Base-by-base conservation (phyloP, 2,329 filamentous ascomycete species). In the Tolypocladium tundrense region DNA sequence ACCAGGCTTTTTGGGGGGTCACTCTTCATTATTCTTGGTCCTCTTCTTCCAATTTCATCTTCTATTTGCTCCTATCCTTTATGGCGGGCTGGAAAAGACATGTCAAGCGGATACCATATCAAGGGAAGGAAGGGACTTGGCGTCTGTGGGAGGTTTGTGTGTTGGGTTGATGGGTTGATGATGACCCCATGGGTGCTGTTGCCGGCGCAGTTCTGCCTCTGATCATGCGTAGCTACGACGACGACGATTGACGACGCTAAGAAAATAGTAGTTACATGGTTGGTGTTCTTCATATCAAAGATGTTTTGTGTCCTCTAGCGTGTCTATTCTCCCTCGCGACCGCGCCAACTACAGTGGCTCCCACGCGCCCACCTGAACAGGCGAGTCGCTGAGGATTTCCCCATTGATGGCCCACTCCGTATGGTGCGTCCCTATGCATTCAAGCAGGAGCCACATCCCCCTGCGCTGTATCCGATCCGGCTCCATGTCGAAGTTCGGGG, bases 361-460 rank as follows among this genome's bases (percentile, higher is more conserved):
- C 79, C 79, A 82, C 1, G 62, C 59, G 1, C 75, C 73, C 10
- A 76, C 65, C 13, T 74, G 65, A 9, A 82, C 69, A 0, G 73
- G 72, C 10, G 75, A 75, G 58, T 80, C 80, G 57, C 78, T 81
- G 21, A 80, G 70, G 9, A 83, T 64, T 62, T 80, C 84, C 2
- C 82, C 75, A 48, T 76, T 72, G 9, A 89, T 80, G 58, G 75
- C 71, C 31, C 74, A 70, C 2, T 67, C 62, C 4, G 64, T 65
- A 31, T 68, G 65, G 31, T 68, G 77, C 13, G 80, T 81, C n/a
- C 85, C 88, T 66, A 93, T 81, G 62, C 88, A 81, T 72, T 97
- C 91, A 48, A 97, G 76, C 7, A 96, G 87, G 56, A 97, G 76
- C 88, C 88, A 95, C 58, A 91, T 70, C 21, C 86, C 86, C 24